A percentile compares a stretch with the other conserved stretches of the same genome.
Conservation (phyloP, 768 basidiomycete species). For the Pisolithus tinctorius region DNA sequence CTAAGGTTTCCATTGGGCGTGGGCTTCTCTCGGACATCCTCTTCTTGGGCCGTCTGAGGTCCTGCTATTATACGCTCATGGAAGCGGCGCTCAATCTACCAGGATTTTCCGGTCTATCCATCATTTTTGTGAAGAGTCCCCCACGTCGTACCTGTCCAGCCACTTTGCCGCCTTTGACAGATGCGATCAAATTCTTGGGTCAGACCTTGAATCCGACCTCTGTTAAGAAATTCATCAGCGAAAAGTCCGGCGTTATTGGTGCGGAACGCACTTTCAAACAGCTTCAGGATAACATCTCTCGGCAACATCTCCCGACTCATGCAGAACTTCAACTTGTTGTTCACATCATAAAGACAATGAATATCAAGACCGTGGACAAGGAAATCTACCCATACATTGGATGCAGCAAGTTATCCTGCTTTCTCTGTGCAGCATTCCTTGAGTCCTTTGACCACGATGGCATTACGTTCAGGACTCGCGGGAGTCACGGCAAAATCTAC, state of each 20-base stretch:
- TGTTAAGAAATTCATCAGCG: not conserved
- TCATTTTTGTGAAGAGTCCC: not conserved
- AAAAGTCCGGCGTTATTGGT: not conserved
- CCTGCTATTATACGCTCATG: not conserved
- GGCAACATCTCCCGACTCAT: not conserved
- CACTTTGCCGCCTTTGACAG: not conserved
- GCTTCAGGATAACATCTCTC: not conserved
- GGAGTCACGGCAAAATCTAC: conserved; percentile 1
- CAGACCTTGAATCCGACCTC: not conserved
- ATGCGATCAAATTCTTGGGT: not conserved
- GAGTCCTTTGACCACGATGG: not conserved
- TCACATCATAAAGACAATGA: not conserved
- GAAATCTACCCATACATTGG: conserved; percentile 1
- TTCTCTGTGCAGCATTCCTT: not conserved
- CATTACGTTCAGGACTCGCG: not conserved
- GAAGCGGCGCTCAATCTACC: not conserved
- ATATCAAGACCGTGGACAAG: not conserved
- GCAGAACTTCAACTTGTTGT: conserved; percentile 1
- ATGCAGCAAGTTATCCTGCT: conserved; percentile 3
- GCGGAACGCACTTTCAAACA: not conserved
- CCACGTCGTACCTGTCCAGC: not conserved
- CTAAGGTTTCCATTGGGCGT: not conserved
- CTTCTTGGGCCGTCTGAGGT: conserved; percentile 1
- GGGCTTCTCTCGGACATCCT: not conserved
- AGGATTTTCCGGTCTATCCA: not conserved